Evolutionary conservation across 1,284 basidiomycete genomes (phyloP).

Genomic region (Cutaneotrichosporon dermatis): DNA sequence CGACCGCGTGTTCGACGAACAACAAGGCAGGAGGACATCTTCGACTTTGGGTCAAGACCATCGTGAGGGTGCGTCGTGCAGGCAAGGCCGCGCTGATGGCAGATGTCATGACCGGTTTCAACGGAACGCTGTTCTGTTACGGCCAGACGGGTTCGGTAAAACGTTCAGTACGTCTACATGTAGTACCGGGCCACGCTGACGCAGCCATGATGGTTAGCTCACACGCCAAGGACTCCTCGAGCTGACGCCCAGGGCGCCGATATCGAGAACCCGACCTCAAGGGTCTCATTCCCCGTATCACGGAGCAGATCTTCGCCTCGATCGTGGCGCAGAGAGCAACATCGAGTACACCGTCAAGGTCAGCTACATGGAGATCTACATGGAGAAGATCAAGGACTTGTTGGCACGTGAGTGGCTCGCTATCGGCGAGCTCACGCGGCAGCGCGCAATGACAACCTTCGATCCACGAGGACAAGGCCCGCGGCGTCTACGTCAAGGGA

Average conservation of each 20-base stretch:
- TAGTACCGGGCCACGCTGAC: neutral
- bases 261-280: slow-evolving; percentile 89
- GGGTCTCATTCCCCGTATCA: slow-evolving; percentile 97
- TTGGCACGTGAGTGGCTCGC: slow-evolving; percentile 73
- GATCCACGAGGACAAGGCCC: slow-evolving; percentile 96
- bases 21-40: slow-evolving; percentile 90
- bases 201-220: slow-evolving; percentile 5
- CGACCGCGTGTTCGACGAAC: slow-evolving; percentile 93
- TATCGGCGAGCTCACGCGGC: neutral
- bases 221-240: neutral
- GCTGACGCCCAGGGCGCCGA: slow-evolving; percentile 73
- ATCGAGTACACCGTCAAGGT: slow-evolving; percentile 99
- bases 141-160: slow-evolving; percentile 97
- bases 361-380: slow-evolving; percentile 99
- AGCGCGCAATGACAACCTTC: slow-evolving; percentile 99
- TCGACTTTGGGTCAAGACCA: slow-evolving; percentile 97
- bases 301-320: slow-evolving; percentile 97
- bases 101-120: slow-evolving; percentile 99
- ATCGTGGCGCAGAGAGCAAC: slow-evolving; percentile 93
- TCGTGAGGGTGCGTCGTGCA: slow-evolving; percentile 38
- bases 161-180: slow-evolving; percentile 58
- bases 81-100: slow-evolving; percentile 7
- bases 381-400: slow-evolving; percentile 93
- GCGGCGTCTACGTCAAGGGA: slow-evolving; percentile 97
- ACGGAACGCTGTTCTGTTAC: slow-evolving; percentile 97